Evolutionary conservation across 192 early-diverging fungal genomes (phyloP), one percentile per base, ranked within the genome.

Genomic region (Podila verticillata): DNA sequence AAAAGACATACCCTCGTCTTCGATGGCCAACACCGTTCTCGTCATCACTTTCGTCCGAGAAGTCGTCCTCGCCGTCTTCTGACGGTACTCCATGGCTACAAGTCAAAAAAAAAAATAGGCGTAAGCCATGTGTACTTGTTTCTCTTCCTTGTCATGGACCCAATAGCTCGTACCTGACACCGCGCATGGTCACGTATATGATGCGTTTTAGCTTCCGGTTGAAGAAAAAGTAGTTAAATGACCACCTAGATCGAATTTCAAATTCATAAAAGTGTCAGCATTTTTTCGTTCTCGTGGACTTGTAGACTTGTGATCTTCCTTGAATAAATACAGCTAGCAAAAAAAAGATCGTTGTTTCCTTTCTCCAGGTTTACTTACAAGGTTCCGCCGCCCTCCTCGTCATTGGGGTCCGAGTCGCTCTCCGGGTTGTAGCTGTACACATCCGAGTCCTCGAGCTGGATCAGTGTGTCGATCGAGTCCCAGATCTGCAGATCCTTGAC

Each of bases 211-310:
- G 81, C 71, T 92, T 92, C 65, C 91, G 90, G 82, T 99, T 98
- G 69, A 93, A 93, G 85, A 99, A 98, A 75, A 99, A 98, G 88
- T 96, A 96, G 89, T 99, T 96, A 83, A 97, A 95, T 32, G 95
- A 95, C 96, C 95, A 97, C 56, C 94, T 96, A 70, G 29, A 44
- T 51, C 2, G 15, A 24, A 24, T 24, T 54, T 51, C 2, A 24
- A 24, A 24, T 24, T 54, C 51, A 5, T 7, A 54, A 7, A 54
- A 24, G 3, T 54, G 20, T 54, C 22, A 54, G 51, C 22, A 54
- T 12, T 10, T 15, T n/a, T 17, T 15, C 13, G 15, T 44, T 44
- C 39, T 44, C 7, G 17, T 15, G 17, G 15, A 19, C 15, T 2
- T 34, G n/a, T n/a, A n/a, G n/a, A n/a, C 44, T 20, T 32, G n/a